Evolutionary conservation across 2,329 filamentous ascomycete genomes (phyloP).

Genomic region (Xylariaceae sp.): DNA sequence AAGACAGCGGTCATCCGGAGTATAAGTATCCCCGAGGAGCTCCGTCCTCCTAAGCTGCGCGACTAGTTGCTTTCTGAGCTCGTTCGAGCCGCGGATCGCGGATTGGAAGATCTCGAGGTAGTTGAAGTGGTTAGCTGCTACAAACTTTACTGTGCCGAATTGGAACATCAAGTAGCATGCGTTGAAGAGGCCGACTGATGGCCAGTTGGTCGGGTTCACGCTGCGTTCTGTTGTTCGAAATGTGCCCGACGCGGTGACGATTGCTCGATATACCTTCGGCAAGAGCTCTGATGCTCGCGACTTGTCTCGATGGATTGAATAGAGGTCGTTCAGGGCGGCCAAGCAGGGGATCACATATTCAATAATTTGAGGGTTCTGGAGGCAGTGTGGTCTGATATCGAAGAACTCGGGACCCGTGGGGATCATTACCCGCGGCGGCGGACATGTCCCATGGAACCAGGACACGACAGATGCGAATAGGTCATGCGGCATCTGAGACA

Average conservation of each 20-base stretch:
- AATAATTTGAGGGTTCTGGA: not conserved
- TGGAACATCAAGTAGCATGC: constrained; percentile 3
- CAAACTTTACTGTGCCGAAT: not conserved
- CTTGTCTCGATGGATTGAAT: not conserved
- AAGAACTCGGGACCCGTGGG: not conserved
- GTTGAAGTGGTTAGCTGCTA: not conserved
- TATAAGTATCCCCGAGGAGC: no score
- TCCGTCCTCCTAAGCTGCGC: not conserved
- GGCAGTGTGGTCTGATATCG: not conserved
- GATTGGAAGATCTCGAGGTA: constrained; percentile 1
- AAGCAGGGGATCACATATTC: not conserved
- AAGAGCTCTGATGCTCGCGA: no score
- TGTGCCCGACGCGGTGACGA: not conserved
- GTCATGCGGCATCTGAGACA: no score
- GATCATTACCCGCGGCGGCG: not conserved
- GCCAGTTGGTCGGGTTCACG: not conserved
- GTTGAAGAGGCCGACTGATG: not conserved
- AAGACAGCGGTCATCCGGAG: no score
- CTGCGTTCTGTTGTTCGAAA: not conserved
- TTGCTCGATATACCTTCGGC: not conserved
- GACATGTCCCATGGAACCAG: no score
- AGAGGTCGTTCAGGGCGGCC: not conserved
- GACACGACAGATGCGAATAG: no score
- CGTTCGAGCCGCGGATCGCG: not conserved
- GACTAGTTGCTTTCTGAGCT: not conserved